Percentiles rank a stretch among this genome's conserved stretches.
These are phyloP conservation scores for Aspergillus sp. DNA, from an alignment of 2,329 filamentous ascomycete species.

Conservation along the genomic window DNA sequence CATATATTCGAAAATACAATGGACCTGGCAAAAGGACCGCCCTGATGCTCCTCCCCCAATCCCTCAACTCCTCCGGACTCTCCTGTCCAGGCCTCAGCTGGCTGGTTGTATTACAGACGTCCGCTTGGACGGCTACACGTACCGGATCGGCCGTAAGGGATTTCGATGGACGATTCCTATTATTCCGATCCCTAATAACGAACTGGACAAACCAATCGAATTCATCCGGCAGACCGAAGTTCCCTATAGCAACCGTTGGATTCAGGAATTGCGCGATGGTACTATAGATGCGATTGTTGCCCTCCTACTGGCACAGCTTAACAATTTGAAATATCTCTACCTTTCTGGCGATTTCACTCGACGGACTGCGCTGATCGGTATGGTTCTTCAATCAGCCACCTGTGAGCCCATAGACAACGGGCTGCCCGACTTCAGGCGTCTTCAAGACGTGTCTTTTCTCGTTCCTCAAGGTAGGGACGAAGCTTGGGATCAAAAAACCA, in stretches of 20 bases:
- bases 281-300: slow-evolving; percentile 18
- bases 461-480: background rate
- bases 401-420: background rate
- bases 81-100: slow-evolving; percentile 17
- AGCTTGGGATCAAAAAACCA: slow-evolving; percentile 1
- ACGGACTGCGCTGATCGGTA: slow-evolving; percentile 10
- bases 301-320: slow-evolving; percentile 17
- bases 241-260: slow-evolving; percentile 13
- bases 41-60: slow-evolving; percentile 10
- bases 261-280: slow-evolving; percentile 13
- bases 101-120: slow-evolving; percentile 14
- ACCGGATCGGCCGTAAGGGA: background rate
- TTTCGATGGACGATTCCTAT: background rate
- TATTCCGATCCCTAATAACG: slow-evolving; percentile 2
- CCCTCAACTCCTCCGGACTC: slow-evolving; percentile 13
- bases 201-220: slow-evolving; percentile 6
- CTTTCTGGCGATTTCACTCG: slow-evolving; percentile 9
- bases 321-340: slow-evolving; percentile 14
- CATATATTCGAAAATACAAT: slow-evolving; percentile 20
- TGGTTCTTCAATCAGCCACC: slow-evolving; percentile 14
- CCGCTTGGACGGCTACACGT: slow-evolving; percentile 6
- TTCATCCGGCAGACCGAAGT: slow-evolving; percentile 9
- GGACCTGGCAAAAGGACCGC: slow-evolving; percentile 9
- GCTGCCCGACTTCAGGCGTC: slow-evolving; percentile 10
- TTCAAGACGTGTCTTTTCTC: slow-evolving; percentile 2